Evolutionary conservation across 495 filamentous ascomycete species (phyloP), one percentile per base, ranked within the genome.

Genomic region (Penicillium ucsense): DNA sequence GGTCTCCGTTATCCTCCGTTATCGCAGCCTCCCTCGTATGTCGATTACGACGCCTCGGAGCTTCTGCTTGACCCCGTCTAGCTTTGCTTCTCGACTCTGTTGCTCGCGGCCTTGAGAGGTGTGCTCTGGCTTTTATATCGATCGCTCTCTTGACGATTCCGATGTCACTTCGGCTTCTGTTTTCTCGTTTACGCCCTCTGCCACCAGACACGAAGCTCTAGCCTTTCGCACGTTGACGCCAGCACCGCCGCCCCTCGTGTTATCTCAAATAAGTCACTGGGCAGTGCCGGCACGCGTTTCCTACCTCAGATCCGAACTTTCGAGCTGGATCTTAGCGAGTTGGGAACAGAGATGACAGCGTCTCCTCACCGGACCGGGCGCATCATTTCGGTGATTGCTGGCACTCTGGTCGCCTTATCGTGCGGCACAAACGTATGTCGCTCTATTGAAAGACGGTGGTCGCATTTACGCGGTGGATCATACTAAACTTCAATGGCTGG

Each of bases 361-460:
- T 61, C 63, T 33, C 12, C 46, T 32, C 56, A 61, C 45, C 61
- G 55, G 45, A 64, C 57, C 32, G 61, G 60, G 29, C 67, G 88
- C 63, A 64, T 89, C 35, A 71, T 88, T 46, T 91, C 89, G 51
- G 87, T 87, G 43, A 66, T 89, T 55, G 92, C 92, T 31, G 91
- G 86, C 27, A 94, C 88, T 34, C 61, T 82, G 52, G 89, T 97
- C 50, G 81, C 90, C 34, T 71, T 98, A 48, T 86, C 89, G 50
- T 94, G 88, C 65, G 91, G 91, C 49, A 95, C 90, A 38, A 96
- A 95, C 70, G 90, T 94, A 67, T 60, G 84, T 55, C 45, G 37
- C 43, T 36, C 39, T 9, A 43, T 7, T 38, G 44, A 28, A 37
- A 40, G 9, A 40, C 46, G 5, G 31, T 31, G 33, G 27, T 41